Evolutionary conservation across 2,329 filamentous ascomycete species (phyloP), one percentile per base, ranked within the genome.

Genomic region (Diaporthe sp.): DNA sequence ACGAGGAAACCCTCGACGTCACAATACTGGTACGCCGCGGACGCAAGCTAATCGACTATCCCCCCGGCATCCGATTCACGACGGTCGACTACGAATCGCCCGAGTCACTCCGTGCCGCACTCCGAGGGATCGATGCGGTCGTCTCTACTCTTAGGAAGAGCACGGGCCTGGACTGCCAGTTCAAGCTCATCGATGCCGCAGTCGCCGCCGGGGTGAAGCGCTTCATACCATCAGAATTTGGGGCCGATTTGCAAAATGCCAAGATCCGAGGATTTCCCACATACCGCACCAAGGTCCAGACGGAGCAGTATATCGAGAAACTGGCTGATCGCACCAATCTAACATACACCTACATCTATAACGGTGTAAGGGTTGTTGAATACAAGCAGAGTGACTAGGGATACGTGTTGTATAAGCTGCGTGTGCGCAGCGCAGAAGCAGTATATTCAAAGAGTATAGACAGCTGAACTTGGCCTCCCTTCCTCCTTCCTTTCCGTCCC

Each of bases 201-300:
- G 83, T 90, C 51, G 85, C 86, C 1, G 90, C 89, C 0, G 88
- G 89, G 17, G 89, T 92, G 1, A 86, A 89, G 79, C 85, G 89
- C 10, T 91, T 91, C 81, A 84, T 92, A 44, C 89, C 90, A 3
- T 87, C 86, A 15, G 90, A 92, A 77, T 92, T 88, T 80, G 82
- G 82, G 12, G 76, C 82, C 55, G 78, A 83, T 75, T 72, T 78
- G 9, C 74, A 78, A 13, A 79, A 71, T 13, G 68, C 77, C 19
- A 76, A 78, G 67, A 80, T 83, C 19, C 81, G 78, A 10, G 76
- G 79, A 4, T 76, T 79, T 46, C 76, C 74, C 8, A 59, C 75
- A 22, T 72, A 76, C 44, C 62, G 61, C 31, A 65, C 28, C 51
- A 74, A 61, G n/a, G 58, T 61, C 12, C 58, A 61, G n/a, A 61